A percentile compares a stretch with the other conserved stretches of the same genome.
phyloP scores from a whole-genome alignment of 768 basidiomycete species.

The Lactifluus rugatus region DNA sequence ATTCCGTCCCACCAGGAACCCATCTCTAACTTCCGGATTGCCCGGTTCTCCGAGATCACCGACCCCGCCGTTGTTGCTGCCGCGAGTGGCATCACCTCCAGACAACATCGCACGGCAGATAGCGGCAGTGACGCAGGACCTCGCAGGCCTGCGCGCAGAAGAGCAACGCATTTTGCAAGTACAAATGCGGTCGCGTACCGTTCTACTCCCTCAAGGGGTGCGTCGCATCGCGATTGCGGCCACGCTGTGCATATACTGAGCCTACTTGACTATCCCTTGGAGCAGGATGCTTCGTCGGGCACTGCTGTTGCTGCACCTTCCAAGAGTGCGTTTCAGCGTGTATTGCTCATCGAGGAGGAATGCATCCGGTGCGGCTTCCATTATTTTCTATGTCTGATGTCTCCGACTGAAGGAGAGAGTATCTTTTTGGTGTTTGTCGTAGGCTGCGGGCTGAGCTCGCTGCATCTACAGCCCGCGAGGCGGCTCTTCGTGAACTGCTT shows the following conservation, averaged over 20 bases:
- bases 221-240: neutral
- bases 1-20: neutral
- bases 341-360: conserved; percentile 19
- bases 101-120: conserved; percentile 9
- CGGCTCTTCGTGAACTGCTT: conserved; percentile 10
- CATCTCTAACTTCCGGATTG: neutral
- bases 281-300: neutral
- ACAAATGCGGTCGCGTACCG: neutral
- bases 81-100: neutral
- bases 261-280: neutral
- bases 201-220: neutral
- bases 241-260: neutral
- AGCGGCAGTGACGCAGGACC: conserved; percentile 2
- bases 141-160: neutral
- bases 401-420: neutral
- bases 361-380: conserved; percentile 15
- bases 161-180: conserved; percentile 2
- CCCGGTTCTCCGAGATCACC: neutral
- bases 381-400: neutral
- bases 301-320: neutral
- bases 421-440: neutral
- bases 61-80: neutral
- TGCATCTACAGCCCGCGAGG: conserved; percentile 10
- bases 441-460: conserved; percentile 17
- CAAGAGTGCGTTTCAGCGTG: neutral